Conservation (phyloP, 1,284 basidiomycete genomes). For the Inonotus obliquus region DNA sequence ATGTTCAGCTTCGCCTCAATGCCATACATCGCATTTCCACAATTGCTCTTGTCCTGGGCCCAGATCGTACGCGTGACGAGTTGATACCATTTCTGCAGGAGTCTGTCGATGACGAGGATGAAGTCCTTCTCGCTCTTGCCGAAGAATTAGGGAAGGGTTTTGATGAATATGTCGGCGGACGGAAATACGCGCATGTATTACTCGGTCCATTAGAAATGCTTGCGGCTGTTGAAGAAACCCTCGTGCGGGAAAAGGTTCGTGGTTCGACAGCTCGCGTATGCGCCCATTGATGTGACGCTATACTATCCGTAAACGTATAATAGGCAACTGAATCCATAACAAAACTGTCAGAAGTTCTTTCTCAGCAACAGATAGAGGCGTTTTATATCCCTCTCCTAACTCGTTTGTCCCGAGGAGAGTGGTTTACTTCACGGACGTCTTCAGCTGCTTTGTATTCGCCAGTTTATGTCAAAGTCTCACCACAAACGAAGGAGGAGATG, state of each 20-base stretch:
- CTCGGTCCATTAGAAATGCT: conserved; percentile 94
- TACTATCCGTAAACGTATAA: conserved; percentile 9
- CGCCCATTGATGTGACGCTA: neutral
- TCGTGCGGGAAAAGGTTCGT: conserved; percentile 94
- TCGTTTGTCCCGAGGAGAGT: conserved; percentile 90
- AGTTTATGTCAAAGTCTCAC: conserved; percentile 80
- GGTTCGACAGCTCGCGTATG: conserved; percentile 2
- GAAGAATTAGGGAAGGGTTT: conserved; percentile 93
- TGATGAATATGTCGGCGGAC: conserved; percentile 94
- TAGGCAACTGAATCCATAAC: conserved; percentile 97
- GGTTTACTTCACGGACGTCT: conserved; percentile 99
- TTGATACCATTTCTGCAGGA: conserved; percentile 97
- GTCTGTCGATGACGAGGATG: conserved; percentile 98
- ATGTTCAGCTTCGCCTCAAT: conserved; percentile 91
- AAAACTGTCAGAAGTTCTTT: conserved; percentile 81
- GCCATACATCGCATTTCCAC: conserved; percentile 98
- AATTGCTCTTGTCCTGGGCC: conserved; percentile 95
- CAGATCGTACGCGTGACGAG: conserved; percentile 93
- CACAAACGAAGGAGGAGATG: conserved; percentile 82
- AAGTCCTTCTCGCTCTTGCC: conserved; percentile 93
- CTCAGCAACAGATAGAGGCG: conserved; percentile 81
- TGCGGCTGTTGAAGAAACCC: conserved; percentile 95
- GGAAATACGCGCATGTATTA: conserved; percentile 83
- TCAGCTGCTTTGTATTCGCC: conserved; percentile 92
- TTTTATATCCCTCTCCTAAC: conserved; percentile 90